Conservation (phyloP, 805 yeast genomes). For the Saccharomycopsis capsularis region DNA sequence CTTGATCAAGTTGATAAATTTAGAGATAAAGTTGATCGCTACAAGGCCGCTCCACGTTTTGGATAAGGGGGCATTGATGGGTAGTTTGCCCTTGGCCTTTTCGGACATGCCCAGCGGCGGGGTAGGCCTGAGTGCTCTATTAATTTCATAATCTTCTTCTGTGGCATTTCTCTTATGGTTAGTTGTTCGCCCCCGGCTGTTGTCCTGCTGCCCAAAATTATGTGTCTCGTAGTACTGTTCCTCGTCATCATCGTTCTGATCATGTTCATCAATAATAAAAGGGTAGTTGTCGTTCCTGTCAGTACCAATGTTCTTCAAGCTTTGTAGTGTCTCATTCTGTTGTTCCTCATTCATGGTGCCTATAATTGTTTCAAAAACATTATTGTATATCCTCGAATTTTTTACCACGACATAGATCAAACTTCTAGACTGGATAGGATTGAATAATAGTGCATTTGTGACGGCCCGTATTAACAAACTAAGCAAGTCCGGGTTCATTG, state of each 20-base stretch:
- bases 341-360: constrained; percentile 7
- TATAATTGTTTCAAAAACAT: constrained; percentile 25
- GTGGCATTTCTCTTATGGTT: constrained; percentile 1
- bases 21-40: constrained; percentile 37
- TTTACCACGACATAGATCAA: constrained; percentile 44
- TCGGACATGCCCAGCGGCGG: constrained; percentile 57
- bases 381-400: constrained; percentile 34
- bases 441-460: constrained; percentile 40
- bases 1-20: constrained; percentile 28
- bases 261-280: constrained; percentile 1
- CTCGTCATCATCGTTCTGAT: background rate
- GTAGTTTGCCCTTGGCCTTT: constrained; percentile 47
- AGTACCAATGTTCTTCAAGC: background rate
- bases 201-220: background rate
- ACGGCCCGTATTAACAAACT: constrained; percentile 54
- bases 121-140: constrained; percentile 39
- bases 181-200: background rate
- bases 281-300: background rate
- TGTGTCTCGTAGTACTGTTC: background rate
- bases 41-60: constrained; percentile 48
- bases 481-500: constrained; percentile 46
- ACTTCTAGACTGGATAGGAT: constrained; percentile 48
- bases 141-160: constrained; percentile 28
- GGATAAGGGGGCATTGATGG: constrained; percentile 42
- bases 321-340: background rate